These are phyloP conservation scores for Hibiscus trionum DNA, from an alignment of 345 rosid genomes.

Conservation along the genomic window DNA sequence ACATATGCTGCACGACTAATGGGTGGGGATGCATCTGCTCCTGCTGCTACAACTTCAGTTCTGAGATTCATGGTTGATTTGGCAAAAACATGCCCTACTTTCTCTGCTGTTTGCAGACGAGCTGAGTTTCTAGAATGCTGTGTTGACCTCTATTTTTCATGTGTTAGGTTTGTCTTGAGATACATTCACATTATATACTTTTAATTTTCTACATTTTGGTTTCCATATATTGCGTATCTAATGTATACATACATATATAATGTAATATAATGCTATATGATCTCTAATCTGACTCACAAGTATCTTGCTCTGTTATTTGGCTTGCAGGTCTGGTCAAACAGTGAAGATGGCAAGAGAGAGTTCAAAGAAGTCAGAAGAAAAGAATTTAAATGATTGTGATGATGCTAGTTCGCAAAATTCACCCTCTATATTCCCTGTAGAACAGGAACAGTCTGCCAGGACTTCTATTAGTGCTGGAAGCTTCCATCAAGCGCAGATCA, in stretches of 20 bases:
- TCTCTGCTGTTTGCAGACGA: constrained; percentile 89
- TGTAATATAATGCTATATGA: constrained; percentile 8
- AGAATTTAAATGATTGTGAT: constrained; percentile 64
- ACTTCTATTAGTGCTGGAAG: constrained; percentile 83
- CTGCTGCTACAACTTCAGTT: constrained; percentile 92
- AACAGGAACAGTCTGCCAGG: constrained; percentile 69
- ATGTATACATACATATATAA: neutral
- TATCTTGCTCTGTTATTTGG: constrained; percentile 4
- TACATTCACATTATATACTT: constrained; percentile 15
- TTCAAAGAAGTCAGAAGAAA: constrained; percentile 68
- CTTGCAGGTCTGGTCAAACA: constrained; percentile 78
- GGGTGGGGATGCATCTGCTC: constrained; percentile 99
- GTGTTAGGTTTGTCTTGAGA: constrained; percentile 68
- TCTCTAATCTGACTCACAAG: constrained; percentile 5
- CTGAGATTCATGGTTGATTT: constrained; percentile 99
- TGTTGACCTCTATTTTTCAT: constrained; percentile 89
- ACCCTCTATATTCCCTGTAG: constrained; percentile 74
- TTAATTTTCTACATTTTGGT: neutral
- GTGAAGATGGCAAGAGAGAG: constrained; percentile 75
- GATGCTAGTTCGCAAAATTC: constrained; percentile 74
- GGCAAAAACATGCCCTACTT: constrained; percentile 91
- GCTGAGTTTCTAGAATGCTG: constrained; percentile 88
- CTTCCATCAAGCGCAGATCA: constrained; percentile 51
- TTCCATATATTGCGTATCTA: constrained; percentile 7
- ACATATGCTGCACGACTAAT: constrained; percentile 96